Conservation (phyloP, 345 rosid genomes). For the Erodium maritimum region DNA sequence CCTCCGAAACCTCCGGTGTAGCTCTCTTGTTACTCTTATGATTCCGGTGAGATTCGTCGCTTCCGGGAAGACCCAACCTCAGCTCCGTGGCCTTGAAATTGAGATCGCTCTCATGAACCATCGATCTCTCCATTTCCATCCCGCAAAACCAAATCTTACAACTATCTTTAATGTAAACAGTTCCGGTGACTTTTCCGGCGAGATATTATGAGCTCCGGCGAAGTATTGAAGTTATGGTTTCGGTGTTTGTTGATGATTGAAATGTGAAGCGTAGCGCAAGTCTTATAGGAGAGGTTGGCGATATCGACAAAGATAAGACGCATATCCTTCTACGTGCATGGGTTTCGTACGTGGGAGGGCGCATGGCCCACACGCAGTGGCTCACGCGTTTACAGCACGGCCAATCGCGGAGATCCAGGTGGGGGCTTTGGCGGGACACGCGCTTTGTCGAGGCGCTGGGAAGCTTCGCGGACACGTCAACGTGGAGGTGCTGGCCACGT, state of each 20-base stretch:
- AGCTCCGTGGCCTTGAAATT: slow-evolving; percentile 69
- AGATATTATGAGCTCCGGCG: neutral
- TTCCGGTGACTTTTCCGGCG: too few relatives aligned
- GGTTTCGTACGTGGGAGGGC: neutral
- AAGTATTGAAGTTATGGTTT: too few relatives aligned
- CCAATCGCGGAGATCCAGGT: slow-evolving; percentile 1
- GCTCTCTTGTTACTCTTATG: slow-evolving; percentile 40
- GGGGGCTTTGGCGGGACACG: neutral
- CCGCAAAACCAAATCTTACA: too few relatives aligned
- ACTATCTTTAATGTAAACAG: too few relatives aligned
- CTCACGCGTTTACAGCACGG: slow-evolving; percentile 10
- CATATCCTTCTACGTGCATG: too few relatives aligned
- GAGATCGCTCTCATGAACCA: slow-evolving; percentile 22
- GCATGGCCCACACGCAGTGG: slow-evolving; percentile 8
- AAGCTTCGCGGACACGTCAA: slow-evolving; percentile 7
- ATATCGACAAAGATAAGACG: too few relatives aligned
- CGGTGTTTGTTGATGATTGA: neutral
- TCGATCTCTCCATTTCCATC: neutral
- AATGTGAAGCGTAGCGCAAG: slow-evolving; percentile 3
- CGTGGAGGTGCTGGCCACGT: slow-evolving; percentile 27
- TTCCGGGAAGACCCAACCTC: slow-evolving; percentile 71
- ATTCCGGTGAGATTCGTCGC: slow-evolving; percentile 18
- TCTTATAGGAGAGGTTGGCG: slow-evolving; percentile 24
- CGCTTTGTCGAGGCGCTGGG: slow-evolving; percentile 11
- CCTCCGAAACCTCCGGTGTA: slow-evolving; percentile 23